Evolutionary conservation across 2,329 filamentous ascomycete genomes (phyloP).

Genomic region (Biscogniauxia mediterranea): DNA sequence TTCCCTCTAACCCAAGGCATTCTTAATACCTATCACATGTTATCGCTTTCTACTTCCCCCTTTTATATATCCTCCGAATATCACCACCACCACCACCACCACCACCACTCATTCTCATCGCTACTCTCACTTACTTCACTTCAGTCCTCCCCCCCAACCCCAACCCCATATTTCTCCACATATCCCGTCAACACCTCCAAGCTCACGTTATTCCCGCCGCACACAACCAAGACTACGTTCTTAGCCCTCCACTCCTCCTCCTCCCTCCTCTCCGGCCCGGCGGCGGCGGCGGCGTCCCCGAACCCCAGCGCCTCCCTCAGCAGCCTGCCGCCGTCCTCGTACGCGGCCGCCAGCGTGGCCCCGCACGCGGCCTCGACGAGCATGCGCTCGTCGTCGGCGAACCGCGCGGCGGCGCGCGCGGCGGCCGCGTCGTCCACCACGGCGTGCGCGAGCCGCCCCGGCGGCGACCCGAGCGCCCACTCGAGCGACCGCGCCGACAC

Average conservation of each 20-base stretch:
- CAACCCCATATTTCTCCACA: slow-evolving; percentile 44
- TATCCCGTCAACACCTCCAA: slow-evolving; percentile 61
- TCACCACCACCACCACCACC: background rate
- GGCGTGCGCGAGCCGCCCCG: slow-evolving; percentile 31
- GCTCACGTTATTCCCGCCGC: slow-evolving; percentile 71
- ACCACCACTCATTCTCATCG: background rate
- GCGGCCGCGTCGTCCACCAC: slow-evolving; percentile 77
- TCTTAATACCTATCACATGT: background rate
- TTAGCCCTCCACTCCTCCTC: slow-evolving; percentile 61
- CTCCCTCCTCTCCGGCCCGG: slow-evolving; percentile 50
- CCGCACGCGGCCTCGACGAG: slow-evolving; percentile 86
- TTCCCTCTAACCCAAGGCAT: background rate
- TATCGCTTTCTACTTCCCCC: too few relatives aligned
- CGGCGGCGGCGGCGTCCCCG: too few relatives aligned
- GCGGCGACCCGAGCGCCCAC: background rate
- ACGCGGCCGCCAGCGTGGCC: slow-evolving; percentile 69
- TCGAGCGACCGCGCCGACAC: background rate
- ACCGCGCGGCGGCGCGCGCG: slow-evolving; percentile 69
- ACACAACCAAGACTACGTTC: slow-evolving; percentile 81
- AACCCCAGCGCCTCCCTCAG: slow-evolving; percentile 59
- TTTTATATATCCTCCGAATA: background rate
- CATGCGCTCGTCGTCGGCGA: slow-evolving; percentile 78
- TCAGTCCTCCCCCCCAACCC: background rate
- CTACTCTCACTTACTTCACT: too few relatives aligned
- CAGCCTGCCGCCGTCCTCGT: slow-evolving; percentile 49